A percentile compares a stretch with the other conserved stretches of the same genome.
These are phyloP conservation scores for Lodderomyces orthopsilosis DNA, from an alignment of 1,139 yeast genomes.

Conservation along the genomic window DNA sequence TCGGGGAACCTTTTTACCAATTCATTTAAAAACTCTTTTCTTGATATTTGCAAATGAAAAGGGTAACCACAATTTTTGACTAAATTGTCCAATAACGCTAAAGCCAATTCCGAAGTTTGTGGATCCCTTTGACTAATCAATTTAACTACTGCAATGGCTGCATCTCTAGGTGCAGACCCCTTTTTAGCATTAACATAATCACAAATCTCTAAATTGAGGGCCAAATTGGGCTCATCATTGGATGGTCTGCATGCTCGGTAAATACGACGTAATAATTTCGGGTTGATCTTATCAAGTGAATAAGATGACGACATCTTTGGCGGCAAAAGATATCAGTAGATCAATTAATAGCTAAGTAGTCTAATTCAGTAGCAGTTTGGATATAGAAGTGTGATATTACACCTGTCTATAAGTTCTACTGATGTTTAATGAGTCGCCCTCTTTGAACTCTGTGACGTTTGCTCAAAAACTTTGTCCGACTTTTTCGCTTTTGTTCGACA, in stretches of 20 bases:
- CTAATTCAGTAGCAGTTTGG: background rate
- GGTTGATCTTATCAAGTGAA: slow-evolving; percentile 51
- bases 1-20: slow-evolving; percentile 93
- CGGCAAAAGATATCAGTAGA: background rate
- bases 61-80: slow-evolving; percentile 99
- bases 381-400: too few species aligned
- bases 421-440: background rate
- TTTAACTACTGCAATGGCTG: slow-evolving; percentile 86
- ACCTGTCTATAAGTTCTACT: too few species aligned
- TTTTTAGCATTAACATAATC: slow-evolving; percentile 91
- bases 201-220: slow-evolving; percentile 86
- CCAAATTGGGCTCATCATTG: slow-evolving; percentile 82
- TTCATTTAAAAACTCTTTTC: slow-evolving; percentile 92
- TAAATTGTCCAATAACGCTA: slow-evolving; percentile 70
- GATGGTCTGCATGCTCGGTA: slow-evolving; percentile 90
- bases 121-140: slow-evolving; percentile 80
- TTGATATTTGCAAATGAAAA: slow-evolving; percentile 87
- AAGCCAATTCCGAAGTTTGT: slow-evolving; percentile 65
- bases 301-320: slow-evolving; percentile 21
- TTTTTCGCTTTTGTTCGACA: background rate
- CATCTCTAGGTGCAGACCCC: slow-evolving; percentile 88
- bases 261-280: slow-evolving; percentile 61
- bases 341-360: background rate
- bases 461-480: slow-evolving; percentile 1
- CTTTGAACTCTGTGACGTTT: background rate